A percentile compares a stretch with the other conserved stretches of the same genome.
phyloP scores from a whole-genome alignment of 2,329 filamentous ascomycete genomes.

The Nemania diffusa region DNA sequence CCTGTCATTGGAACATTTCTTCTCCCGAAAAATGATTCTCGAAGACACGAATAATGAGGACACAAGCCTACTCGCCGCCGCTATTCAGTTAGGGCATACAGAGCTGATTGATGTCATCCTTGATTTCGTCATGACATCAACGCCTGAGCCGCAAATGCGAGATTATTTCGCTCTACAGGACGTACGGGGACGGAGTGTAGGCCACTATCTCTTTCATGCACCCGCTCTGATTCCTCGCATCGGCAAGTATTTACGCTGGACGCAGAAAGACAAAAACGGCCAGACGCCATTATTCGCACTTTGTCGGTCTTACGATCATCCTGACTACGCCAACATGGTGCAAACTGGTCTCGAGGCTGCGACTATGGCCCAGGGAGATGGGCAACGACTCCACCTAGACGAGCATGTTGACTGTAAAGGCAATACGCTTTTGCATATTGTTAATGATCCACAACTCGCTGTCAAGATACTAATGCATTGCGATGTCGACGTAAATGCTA shows the following conservation, averaged over 20 bases:
- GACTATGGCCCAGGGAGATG: constrained; percentile 78
- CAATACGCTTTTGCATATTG: constrained; percentile 94
- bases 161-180: constrained; percentile 82
- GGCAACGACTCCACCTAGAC: constrained; percentile 84
- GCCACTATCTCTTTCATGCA: constrained; percentile 96
- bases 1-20: constrained; percentile 80
- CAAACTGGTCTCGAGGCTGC: constrained; percentile 81
- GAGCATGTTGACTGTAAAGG: constrained; percentile 93
- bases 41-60: constrained; percentile 90
- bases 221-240: constrained; percentile 82
- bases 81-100: constrained; percentile 83
- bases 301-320: constrained; percentile 94
- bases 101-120: constrained; percentile 81
- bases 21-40: constrained; percentile 75
- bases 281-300: constrained; percentile 97
- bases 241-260: constrained; percentile 84
- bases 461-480: constrained; percentile 80
- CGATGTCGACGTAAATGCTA: constrained; percentile 95
- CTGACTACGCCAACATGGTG: constrained; percentile 88
- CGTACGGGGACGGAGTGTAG: constrained; percentile 84
- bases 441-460: constrained; percentile 84
- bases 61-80: constrained; percentile 88
- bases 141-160: constrained; percentile 65
- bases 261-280: constrained; percentile 91
- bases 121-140: constrained; percentile 71